phyloP scores from a whole-genome alignment of 2,329 filamentous ascomycete genomes.

The Pseudovirgaria hyperparasitica region DNA sequence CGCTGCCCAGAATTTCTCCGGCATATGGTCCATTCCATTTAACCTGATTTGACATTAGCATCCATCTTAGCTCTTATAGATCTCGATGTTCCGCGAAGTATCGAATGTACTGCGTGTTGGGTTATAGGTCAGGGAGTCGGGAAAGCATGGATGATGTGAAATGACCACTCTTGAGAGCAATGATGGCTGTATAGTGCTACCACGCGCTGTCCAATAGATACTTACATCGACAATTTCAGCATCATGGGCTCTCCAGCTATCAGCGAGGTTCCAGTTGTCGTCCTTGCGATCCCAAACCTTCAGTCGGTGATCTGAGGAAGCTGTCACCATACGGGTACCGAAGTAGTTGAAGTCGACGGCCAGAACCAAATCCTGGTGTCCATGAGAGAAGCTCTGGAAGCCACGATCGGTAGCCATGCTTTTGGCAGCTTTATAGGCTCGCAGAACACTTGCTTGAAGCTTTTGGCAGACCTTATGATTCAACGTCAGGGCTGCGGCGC shows the following conservation, averaged over 20 bases:
- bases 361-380: slow-evolving; percentile 69
- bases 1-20: slow-evolving; percentile 76
- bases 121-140: too few relatives aligned
- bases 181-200: too few relatives aligned
- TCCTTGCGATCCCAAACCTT: slow-evolving; percentile 79
- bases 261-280: slow-evolving; percentile 65
- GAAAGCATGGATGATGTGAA: too few relatives aligned
- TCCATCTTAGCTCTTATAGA: too few relatives aligned
- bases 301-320: slow-evolving; percentile 83
- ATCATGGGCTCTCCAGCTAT: slow-evolving; percentile 83
- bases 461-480: slow-evolving; percentile 13
- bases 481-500: slow-evolving; percentile 11
- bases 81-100: too few relatives aligned
- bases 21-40: slow-evolving; percentile 89
- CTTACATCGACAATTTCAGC: slow-evolving; percentile 78
- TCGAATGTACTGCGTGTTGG: too few relatives aligned
- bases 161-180: too few relatives aligned
- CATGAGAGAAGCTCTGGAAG: slow-evolving; percentile 53
- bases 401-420: slow-evolving; percentile 23
- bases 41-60: slow-evolving; percentile 45
- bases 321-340: slow-evolving; percentile 81
- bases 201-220: too few relatives aligned
- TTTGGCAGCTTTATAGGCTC: slow-evolving; percentile 16
- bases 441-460: slow-evolving; percentile 17
- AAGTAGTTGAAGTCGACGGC: slow-evolving; percentile 85